phyloP scores from a whole-genome alignment of 306 rosid species.

The Heteromeles arbutifolia region DNA sequence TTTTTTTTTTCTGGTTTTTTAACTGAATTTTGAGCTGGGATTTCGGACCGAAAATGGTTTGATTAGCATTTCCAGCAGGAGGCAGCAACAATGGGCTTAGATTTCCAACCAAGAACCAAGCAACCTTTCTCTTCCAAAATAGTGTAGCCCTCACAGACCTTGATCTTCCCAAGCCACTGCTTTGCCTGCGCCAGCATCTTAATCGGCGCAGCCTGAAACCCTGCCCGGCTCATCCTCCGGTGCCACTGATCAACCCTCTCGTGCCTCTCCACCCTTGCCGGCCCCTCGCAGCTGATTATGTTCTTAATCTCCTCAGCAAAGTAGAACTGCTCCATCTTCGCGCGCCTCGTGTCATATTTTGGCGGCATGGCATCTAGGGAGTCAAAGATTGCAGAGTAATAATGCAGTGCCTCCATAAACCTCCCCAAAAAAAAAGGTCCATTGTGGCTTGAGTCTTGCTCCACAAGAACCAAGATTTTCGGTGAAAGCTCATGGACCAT shows the following conservation, averaged over 20 bases:
- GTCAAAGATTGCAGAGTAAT: conserved; percentile 86
- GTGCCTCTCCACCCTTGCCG: conserved; percentile 83
- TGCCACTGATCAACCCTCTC: conserved; percentile 88
- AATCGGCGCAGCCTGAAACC: conserved; percentile 61
- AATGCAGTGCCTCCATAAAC: conserved; percentile 83
- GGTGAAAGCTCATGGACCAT: conserved; percentile 66
- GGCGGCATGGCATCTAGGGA: conserved; percentile 75
- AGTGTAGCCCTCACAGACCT: conserved; percentile 56
- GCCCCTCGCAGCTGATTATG: conserved; percentile 89
- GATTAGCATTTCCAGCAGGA: conserved; percentile 86
- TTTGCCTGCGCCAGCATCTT: conserved; percentile 61
- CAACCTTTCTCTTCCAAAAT: conserved; percentile 84
- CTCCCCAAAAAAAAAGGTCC: conserved; percentile 95
- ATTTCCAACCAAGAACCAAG: conserved; percentile 85
- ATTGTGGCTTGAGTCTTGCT: conserved; percentile 85
- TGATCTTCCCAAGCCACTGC: conserved; percentile 61
- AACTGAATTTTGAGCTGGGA: neutral
- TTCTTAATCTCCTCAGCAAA: conserved; percentile 91
- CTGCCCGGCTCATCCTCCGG: conserved; percentile 82
- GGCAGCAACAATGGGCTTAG: conserved; percentile 80
- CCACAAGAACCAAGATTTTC: conserved; percentile 54
- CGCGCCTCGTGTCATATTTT: conserved; percentile 69
- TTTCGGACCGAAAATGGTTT: neutral
- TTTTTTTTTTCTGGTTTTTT: neutral
- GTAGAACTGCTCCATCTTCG: conserved; percentile 82